Base-by-base conservation (phyloP, 2,329 filamentous ascomycete genomes). In the Rhynchosporium agropyri region DNA sequence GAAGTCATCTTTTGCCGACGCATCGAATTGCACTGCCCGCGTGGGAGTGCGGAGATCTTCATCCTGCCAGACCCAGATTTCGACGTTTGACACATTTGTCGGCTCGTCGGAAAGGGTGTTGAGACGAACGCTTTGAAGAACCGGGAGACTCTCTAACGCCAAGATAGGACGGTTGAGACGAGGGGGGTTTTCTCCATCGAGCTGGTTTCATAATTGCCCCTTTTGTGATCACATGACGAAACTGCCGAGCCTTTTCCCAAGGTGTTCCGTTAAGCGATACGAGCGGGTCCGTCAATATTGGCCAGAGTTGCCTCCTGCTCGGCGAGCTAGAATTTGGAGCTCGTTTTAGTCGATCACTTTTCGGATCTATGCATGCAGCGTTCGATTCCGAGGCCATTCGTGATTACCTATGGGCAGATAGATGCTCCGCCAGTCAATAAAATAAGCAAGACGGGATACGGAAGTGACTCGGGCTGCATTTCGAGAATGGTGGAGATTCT, bases 111-210 rank as follows among this genome's bases (percentile, higher is more conserved):
- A 20, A 20, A 20, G 15, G 15, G 54, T 57, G 54, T 57, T 57
- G 54, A 40, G 54, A 57, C 54, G 54, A 57, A 57, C 54, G 54
- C 54, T 45, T 57, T 57, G 54, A 43, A 26, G 26, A 29, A 33
- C 10, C 26, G 12, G 26, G 15, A 7, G n/a, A 46, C 38, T 57
- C 54, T 46, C 40, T 45, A 57, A 57, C 54, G 54, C 54, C 54
- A 57, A 57, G 54, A 57, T n/a, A 6, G 29, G 3, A 20, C 20
- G 3, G 29, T 31, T 28, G 54, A 57, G 38, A 57, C 54, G 54
- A 42, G 33, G 33, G 33, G 33, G 51, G 51, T 20, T 56, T 40
- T 57, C 12, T 57, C 38, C 28, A 26, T 29, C 15, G 54, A 29
- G 15, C 4, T 13, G 26, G 54, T 57, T 57, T 57, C 54, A 57